A percentile compares a stretch with the other conserved stretches of the same genome.
These are phyloP conservation scores for Discostella stelligera DNA, from an alignment of 352 stramenopile species.

Conservation along the genomic window DNA sequence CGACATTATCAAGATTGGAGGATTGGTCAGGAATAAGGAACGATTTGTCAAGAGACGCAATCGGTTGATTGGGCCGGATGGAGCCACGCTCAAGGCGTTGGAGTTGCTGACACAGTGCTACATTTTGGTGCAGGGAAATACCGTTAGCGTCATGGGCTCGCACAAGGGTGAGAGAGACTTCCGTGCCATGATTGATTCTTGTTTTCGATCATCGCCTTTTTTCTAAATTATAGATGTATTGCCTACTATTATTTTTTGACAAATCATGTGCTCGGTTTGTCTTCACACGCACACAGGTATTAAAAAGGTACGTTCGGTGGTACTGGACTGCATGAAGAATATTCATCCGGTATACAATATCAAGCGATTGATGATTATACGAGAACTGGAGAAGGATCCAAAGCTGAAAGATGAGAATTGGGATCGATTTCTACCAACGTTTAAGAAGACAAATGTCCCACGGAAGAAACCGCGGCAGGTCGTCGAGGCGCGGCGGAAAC, in stretches of 20 bases:
- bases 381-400: constrained; percentile 98
- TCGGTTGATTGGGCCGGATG: constrained; percentile 95
- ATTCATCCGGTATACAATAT: constrained; percentile 99
- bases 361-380: constrained; percentile 99
- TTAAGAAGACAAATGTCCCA: constrained; percentile 99
- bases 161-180: constrained; percentile 76
- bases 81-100: constrained; percentile 95
- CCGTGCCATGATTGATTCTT: background rate
- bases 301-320: constrained; percentile 93
- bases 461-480: constrained; percentile 91
- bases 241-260: background rate
- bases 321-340: constrained; percentile 99
- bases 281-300: constrained; percentile 57
- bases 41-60: constrained; percentile 98
- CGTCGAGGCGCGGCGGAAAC: constrained; percentile 64
- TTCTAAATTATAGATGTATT: no score
- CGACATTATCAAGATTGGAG: constrained; percentile 99
- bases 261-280: no score
- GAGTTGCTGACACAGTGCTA: constrained; percentile 99
- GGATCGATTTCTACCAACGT: constrained; percentile 97
- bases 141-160: constrained; percentile 89
- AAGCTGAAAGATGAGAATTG: constrained; percentile 96
- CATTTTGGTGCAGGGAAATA: constrained; percentile 98
- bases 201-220: no score
- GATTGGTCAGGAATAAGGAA: constrained; percentile 98